These are phyloP conservation scores for Myxozyma udenii DNA, from an alignment of 805 yeast species.

Conservation along the genomic window DNA sequence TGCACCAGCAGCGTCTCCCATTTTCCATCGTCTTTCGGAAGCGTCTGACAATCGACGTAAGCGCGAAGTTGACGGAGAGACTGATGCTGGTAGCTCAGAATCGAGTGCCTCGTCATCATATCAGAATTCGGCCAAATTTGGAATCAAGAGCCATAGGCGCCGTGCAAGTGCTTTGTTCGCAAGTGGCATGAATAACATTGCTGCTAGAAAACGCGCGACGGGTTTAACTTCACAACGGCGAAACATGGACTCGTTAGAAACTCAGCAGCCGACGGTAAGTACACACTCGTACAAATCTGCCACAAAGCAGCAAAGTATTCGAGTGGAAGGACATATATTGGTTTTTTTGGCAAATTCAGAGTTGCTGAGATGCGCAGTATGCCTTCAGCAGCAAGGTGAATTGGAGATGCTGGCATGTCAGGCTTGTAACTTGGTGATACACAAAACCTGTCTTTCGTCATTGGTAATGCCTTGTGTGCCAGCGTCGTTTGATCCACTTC, in stretches of 20 bases:
- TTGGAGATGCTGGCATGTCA: slow-evolving; percentile 4
- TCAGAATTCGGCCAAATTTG: too few species aligned
- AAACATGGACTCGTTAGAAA: neutral
- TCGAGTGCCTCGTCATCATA: too few species aligned
- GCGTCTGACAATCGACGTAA: neutral
- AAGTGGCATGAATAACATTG: too few species aligned
- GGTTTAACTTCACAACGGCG: neutral
- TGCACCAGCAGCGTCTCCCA: neutral
- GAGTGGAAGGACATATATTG: slow-evolving; percentile 18
- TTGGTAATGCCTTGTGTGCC: slow-evolving; percentile 25
- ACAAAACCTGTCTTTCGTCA: slow-evolving; percentile 4
- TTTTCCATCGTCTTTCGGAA: neutral
- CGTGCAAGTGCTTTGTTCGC: too few species aligned
- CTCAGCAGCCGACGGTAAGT: neutral
- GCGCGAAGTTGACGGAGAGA: neutral
- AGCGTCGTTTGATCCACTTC: slow-evolving; percentile 19
- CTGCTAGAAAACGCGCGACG: too few species aligned
- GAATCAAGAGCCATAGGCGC: too few species aligned
- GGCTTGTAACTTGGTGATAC: slow-evolving; percentile 10
- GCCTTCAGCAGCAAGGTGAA: neutral
- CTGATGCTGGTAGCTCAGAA: neutral
- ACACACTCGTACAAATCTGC: neutral
- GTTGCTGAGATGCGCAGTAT: slow-evolving; percentile 5
- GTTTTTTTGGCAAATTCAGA: neutral
- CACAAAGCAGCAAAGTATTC: neutral